Evolutionary conservation across 2,329 filamentous ascomycete species (phyloP).

Genomic region (Biscogniauxia marginata): DNA sequence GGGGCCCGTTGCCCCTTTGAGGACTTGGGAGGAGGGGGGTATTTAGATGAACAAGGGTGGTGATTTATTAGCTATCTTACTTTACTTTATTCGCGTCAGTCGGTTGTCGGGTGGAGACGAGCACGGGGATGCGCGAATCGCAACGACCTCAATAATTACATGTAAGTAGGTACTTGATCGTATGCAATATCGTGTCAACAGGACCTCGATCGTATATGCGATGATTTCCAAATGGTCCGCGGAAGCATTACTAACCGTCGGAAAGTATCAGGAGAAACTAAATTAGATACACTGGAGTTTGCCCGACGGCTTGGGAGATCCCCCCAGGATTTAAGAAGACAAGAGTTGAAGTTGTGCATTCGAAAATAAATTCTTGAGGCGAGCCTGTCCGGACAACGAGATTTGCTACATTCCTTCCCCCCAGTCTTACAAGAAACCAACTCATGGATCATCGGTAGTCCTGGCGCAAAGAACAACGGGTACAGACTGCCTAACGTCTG

Average conservation of each 20-base stretch:
- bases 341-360: constrained; percentile 13
- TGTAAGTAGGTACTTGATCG: too few species aligned
- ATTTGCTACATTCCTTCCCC: constrained; percentile 24
- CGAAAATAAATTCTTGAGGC: constrained; percentile 11
- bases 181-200: background rate
- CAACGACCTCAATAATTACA: background rate
- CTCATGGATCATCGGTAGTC: background rate
- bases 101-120: background rate
- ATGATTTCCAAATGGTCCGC: too few species aligned
- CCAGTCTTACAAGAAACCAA: background rate
- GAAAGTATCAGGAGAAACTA: too few species aligned
- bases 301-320: background rate
- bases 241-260: too few species aligned
- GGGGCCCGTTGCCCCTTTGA: background rate
- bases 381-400: constrained; percentile 28
- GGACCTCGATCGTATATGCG: too few species aligned
- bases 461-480: background rate
- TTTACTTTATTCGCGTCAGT: background rate
- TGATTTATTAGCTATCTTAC: background rate
- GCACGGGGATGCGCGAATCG: background rate
- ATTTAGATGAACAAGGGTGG: background rate
- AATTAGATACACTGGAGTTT: too few species aligned
- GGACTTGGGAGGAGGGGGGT: background rate
- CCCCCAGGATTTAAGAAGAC: constrained; percentile 5
- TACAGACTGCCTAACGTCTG: background rate